A percentile compares a stretch with the other conserved stretches of the same genome.
These are phyloP conservation scores for Myriosclerotinia duriaeana DNA, from an alignment of 2,329 filamentous ascomycete genomes.

Conservation along the genomic window DNA sequence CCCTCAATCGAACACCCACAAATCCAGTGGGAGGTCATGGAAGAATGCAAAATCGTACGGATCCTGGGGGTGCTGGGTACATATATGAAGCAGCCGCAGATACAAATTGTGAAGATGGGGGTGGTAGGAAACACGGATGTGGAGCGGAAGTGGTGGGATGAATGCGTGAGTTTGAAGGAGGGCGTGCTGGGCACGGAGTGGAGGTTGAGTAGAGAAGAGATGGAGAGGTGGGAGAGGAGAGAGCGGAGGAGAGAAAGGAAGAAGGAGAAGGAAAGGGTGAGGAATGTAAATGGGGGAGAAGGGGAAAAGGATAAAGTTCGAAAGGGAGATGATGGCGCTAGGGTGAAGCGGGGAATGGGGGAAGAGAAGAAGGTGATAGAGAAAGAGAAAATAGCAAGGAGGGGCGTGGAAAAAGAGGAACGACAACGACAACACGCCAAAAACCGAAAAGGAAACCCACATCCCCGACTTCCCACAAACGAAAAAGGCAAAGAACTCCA, in stretches of 20 bases:
- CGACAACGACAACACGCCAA: neutral
- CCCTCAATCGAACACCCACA: constrained; percentile 51
- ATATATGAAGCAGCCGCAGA: constrained; percentile 52
- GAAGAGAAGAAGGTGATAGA: neutral
- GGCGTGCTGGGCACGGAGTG: constrained; percentile 54
- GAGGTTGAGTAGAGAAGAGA: constrained; percentile 50
- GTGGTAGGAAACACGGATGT: constrained; percentile 52
- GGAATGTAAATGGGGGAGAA: neutral
- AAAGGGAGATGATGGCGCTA: neutral
- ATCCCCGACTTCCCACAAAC: neutral
- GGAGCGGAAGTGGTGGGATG: constrained; percentile 61
- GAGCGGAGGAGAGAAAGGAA: constrained; percentile 32
- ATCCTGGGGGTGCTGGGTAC: constrained; percentile 53
- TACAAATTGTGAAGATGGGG: constrained; percentile 53
- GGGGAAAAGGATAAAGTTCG: neutral
- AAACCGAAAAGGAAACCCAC: neutral
- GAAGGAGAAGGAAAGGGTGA: neutral
- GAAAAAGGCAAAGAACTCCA: neutral
- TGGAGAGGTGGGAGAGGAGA: constrained; percentile 26
- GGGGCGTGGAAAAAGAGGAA: neutral
- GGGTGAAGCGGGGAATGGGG: neutral
- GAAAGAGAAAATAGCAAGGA: too few species aligned
- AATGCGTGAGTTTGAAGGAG: constrained; percentile 50
- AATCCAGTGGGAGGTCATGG: constrained; percentile 41
- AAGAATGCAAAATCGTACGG: constrained; percentile 57